These are phyloP conservation scores for Sporothrix dimorphospora DNA, from an alignment of 2,329 filamentous ascomycete species.

Conservation along the genomic window DNA sequence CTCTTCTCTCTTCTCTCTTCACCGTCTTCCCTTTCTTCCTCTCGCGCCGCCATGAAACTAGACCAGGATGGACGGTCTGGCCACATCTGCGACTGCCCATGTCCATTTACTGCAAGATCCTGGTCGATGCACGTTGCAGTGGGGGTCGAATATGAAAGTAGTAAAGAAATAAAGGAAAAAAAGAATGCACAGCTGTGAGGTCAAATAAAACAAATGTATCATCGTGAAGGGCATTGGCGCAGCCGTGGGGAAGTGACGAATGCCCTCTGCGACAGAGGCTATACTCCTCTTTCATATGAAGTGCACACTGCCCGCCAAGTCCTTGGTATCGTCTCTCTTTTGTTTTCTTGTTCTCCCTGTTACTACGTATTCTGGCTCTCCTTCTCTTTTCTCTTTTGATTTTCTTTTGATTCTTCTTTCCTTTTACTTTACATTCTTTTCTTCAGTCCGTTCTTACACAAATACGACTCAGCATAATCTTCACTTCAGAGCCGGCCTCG, in stretches of 20 bases:
- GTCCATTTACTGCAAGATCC: not conserved
- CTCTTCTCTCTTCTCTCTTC: too few species aligned
- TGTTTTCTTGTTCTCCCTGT: not conserved
- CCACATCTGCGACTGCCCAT: conserved; percentile 6
- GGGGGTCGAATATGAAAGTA: not conserved
- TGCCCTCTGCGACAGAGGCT: not conserved
- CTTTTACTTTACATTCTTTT: not conserved
- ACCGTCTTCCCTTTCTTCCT: not conserved
- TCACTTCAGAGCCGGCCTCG: conserved; percentile 1
- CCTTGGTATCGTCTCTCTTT: not conserved
- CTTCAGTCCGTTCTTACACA: not conserved
- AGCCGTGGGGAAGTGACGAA: not conserved
- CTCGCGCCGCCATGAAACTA: not conserved
- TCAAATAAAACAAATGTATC: not conserved
- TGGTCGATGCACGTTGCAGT: not conserved
- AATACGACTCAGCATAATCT: not conserved
- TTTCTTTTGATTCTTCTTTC: not conserved
- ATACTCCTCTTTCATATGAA: not conserved
- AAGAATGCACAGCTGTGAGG: not conserved
- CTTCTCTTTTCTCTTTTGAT: not conserved
- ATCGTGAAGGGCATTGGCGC: not conserved
- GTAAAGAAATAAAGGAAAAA: not conserved
- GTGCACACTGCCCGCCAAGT: not conserved
- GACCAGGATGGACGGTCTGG: not conserved
- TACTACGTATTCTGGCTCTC: not conserved